Conservation (phyloP, 768 basidiomycete species). For the Mrakia hoshinonis region DNA sequence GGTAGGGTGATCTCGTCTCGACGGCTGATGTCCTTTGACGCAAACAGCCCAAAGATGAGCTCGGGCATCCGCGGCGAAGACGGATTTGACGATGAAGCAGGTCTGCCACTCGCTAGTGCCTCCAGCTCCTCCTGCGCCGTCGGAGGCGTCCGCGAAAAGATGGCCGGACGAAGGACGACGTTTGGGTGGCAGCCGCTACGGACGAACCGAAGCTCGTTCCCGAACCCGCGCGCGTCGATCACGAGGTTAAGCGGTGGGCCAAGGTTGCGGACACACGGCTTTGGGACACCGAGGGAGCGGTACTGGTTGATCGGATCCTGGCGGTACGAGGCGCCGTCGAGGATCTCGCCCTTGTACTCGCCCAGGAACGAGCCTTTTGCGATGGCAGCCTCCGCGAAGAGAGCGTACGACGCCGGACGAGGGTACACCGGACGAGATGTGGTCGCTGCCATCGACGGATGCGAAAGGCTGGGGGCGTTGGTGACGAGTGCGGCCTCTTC, state of each 20-base stretch:
- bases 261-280: conserved; percentile 70
- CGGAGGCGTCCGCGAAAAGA: conserved; percentile 39
- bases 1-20: conserved; percentile 80
- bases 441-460: conserved; percentile 35
- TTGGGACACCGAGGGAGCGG: conserved; percentile 61
- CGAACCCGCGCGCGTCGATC: conserved; percentile 66
- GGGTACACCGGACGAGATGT: conserved; percentile 38
- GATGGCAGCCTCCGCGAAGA: conserved; percentile 58
- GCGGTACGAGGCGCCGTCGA: conserved; percentile 61
- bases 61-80: conserved; percentile 30
- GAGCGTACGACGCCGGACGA: conserved; percentile 46
- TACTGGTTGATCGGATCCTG: conserved; percentile 80
- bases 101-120: conserved; percentile 27
- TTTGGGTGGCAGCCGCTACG: conserved; percentile 59
- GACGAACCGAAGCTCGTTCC: conserved; percentile 57
- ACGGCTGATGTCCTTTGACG: conserved; percentile 60
- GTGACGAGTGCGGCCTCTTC: conserved; percentile 29
- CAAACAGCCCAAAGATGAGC: conserved; percentile 70
- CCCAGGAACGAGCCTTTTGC: conserved; percentile 53
- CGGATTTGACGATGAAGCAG: conserved; percentile 28
- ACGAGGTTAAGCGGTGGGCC: conserved; percentile 68
- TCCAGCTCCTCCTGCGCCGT: conserved; percentile 29
- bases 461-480: conserved; percentile 29
- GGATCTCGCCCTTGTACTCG: conserved; percentile 56
- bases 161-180: conserved; percentile 53